Conservation (phyloP, 2,329 filamentous ascomycete genomes). For the Colletotrichum tamarilloi region DNA sequence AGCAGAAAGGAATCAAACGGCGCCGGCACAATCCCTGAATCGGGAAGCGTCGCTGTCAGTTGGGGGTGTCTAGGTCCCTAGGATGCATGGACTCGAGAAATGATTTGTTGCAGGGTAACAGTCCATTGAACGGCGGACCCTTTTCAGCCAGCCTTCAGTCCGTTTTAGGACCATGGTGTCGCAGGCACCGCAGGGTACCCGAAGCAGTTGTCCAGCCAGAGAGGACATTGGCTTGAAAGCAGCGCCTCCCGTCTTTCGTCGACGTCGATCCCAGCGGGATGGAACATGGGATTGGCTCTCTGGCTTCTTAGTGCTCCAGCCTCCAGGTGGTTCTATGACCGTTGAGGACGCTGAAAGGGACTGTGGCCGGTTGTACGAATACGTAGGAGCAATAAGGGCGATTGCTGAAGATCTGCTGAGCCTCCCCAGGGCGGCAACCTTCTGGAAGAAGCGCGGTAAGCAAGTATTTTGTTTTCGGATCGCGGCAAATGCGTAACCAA, state of each 20-base stretch:
- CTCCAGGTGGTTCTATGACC: background rate
- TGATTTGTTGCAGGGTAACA: constrained; percentile 9
- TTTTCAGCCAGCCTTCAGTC: background rate
- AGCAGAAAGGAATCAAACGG: constrained; percentile 14
- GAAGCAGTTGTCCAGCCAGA: constrained; percentile 5
- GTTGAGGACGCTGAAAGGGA: background rate
- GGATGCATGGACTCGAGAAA: constrained; percentile 5
- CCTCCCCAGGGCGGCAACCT: background rate
- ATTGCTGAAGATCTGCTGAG: constrained; percentile 14
- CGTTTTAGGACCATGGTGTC: constrained; percentile 3
- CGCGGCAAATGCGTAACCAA: background rate
- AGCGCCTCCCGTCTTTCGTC: background rate
- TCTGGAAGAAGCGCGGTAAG: constrained; percentile 7
- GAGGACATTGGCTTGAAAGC: background rate
- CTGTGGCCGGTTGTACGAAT: background rate
- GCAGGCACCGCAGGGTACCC: constrained; percentile 13
- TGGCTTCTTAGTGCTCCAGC: background rate
- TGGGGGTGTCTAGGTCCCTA: background rate
- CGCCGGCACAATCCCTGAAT: constrained; percentile 24
- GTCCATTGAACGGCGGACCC: constrained; percentile 2
- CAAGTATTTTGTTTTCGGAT: background rate
- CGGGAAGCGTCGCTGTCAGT: background rate
- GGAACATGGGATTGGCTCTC: constrained; percentile 1
- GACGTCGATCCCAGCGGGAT: constrained; percentile 5
- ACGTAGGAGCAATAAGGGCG: background rate